A percentile compares a stretch with the other conserved stretches of the same genome.
These are phyloP conservation scores for Dothidotthia symphoricarpi DNA, from an alignment of 2,329 filamentous ascomycete species.

Conservation along the genomic window DNA sequence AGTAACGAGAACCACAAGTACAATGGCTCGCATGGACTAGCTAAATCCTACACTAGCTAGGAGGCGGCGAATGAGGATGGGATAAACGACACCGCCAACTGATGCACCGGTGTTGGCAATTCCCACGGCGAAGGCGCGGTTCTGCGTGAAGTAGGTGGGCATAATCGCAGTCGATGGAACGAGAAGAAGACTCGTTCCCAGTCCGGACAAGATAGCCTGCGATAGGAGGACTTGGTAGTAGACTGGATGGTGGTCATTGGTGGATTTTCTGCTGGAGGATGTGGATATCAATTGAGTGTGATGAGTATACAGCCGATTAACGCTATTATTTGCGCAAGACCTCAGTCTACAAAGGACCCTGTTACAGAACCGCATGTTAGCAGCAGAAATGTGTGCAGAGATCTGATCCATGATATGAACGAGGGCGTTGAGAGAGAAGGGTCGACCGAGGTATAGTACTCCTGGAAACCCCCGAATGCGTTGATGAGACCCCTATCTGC, in stretches of 20 bases:
- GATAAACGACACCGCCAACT: constrained; percentile 48
- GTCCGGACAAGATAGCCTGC: constrained; percentile 17
- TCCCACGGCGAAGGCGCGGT: constrained; percentile 53
- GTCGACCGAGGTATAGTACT: constrained; percentile 24
- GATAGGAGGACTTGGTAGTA: constrained; percentile 47
- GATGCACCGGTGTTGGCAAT: constrained; percentile 47
- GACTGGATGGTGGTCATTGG: constrained; percentile 4
- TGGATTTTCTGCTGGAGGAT: constrained; percentile 45
- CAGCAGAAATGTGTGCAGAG: constrained; percentile 28
- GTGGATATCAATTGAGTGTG: constrained; percentile 50
- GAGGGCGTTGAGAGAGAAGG: constrained; percentile 28
- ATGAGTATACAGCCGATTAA: constrained; percentile 40
- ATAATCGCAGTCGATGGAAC: constrained; percentile 15
- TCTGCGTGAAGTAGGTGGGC: constrained; percentile 47
- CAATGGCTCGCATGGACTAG: constrained; percentile 62
- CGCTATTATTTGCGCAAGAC: constrained; percentile 8
- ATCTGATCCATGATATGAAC: constrained; percentile 51
- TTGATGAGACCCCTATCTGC: constrained; percentile 13
- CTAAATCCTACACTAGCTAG: constrained; percentile 57
- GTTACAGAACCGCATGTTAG: constrained; percentile 12
- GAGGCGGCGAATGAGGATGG: constrained; percentile 54
- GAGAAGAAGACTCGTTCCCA: constrained; percentile 16
- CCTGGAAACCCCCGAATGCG: constrained; percentile 29
- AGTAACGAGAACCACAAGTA: constrained; percentile 52
- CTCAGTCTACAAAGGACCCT: constrained; percentile 14